Evolutionary conservation across 1,284 basidiomycete genomes (phyloP), one percentile per base, ranked within the genome.

Genomic region (Ustilago crameri): DNA sequence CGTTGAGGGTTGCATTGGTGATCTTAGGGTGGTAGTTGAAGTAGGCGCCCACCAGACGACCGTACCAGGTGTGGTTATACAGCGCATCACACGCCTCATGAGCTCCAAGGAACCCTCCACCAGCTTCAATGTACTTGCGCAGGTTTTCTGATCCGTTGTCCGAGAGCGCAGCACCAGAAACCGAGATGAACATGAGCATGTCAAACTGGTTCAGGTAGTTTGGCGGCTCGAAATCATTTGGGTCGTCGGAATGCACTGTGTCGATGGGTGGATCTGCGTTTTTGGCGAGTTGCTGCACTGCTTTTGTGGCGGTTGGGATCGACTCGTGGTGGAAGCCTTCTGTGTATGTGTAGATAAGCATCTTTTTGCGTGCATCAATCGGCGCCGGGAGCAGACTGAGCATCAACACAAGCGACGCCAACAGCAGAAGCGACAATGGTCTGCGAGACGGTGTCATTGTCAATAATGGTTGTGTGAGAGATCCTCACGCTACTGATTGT

Each of bases 21-120:
- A 72, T 62, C 24, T 74, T 40, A 0, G 76, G 76, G 37, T 78
- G 76, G 42, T 75, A 73, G 52, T 73, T 68, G 58, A 79, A 79
- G 44, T 62, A 69, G 12, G 74, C 70, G 10, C 77, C 77, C 5
- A 78, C 71, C 41, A 79, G 47, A 20, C 68, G 60, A 17, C 69
- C 65, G 49, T 79, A 79, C 77, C 77, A 79, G 40, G 63, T 62
- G 30, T 67, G 57, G 15, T 74, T 18, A 51, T 73, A 66, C 26
- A 75, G 53, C 9, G 70, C 64, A 58, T 75, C 74, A 37, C 68
- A 74, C 1, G 70, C 77, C 52, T 78, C 77, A 60, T 79, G 77
- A 4, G 76, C 66, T 20, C 77, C 75, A 5, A 79, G 40, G 54
- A 68, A 79, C n/a, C 77, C 77, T 14, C 77, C 77, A 12, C 77